Base-by-base conservation (phyloP, 2,329 filamentous ascomycete species). In the Metarhizium sp. region DNA sequence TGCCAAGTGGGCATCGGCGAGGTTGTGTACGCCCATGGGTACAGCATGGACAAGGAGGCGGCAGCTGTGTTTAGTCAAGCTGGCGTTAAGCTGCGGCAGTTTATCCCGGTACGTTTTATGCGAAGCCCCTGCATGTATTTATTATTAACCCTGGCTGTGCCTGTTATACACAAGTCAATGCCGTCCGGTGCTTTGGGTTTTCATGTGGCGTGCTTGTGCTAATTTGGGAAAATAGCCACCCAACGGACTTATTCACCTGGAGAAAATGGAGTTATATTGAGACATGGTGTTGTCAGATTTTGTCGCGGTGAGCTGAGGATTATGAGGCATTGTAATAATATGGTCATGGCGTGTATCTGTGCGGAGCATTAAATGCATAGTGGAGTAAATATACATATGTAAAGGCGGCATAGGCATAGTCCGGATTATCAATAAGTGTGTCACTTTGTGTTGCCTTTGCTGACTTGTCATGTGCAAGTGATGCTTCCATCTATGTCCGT, bases 1-100 rank as follows among this genome's bases (percentile, higher is more conserved):
- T 89, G 90, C 25, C 94, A 99, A 74, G 90, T 97, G 7, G 94
- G 94, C 18, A 96, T 99, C 61, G 84, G 82, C 46, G 94, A 99
- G 76, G 94, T 99, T 14, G 92, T 99, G 14, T 99, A 96, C 66
- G 92, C 85, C 61, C 87, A 95, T 67, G 85, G 88, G 30, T 99
- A 99, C 69, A 92, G 92, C 68, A 96, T 99, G 87, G 94, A 99
- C 66, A 81, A 77, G 45, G 84, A 90, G 69, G 88, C 90, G 42
- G 90, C 92, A 8, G 81, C 82, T 52, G 87, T 99, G 32, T 88
- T 99, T 62, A 76, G 82, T 56, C 84, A 91, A 69, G 91, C 91
- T 6, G 92, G 92, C 1, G 88, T 97, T 18, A 82, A 80, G 58
- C 73, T 99, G 64, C 81, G 94, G 62, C 92, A 97, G 70, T 97